A percentile compares a stretch with the other conserved stretches of the same genome.
These are phyloP conservation scores for Neolentinus lepideus DNA, from an alignment of 1,284 basidiomycete genomes.

Conservation along the genomic window DNA sequence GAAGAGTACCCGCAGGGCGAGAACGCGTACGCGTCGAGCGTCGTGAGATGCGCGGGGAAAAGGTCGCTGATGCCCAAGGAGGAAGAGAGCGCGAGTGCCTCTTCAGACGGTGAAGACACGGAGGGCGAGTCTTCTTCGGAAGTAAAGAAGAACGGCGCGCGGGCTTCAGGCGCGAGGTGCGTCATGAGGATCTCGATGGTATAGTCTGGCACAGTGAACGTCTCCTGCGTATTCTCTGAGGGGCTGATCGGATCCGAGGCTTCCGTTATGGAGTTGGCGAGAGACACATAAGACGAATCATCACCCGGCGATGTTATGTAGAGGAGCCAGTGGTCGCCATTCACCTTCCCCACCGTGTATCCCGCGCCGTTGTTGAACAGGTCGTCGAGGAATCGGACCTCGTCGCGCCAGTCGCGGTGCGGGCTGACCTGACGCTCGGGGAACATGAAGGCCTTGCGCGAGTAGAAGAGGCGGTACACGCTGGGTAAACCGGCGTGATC, in stretches of 20 bases:
- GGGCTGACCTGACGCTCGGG: conserved; percentile 94
- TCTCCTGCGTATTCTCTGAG: conserved; percentile 14
- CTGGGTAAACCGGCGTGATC: conserved; percentile 68
- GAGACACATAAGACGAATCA: conserved; percentile 14
- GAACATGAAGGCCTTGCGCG: conserved; percentile 99
- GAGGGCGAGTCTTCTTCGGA: too few relatives aligned
- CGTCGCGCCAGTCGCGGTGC: conserved; percentile 91
- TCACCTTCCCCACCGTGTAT: conserved; percentile 97
- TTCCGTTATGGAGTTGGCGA: background rate
- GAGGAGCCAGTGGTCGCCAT: conserved; percentile 98
- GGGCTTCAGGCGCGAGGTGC: conserved; percentile 72
- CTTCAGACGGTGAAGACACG: conserved; percentile 42
- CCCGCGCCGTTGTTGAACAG: conserved; percentile 87
- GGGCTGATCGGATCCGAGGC: conserved; percentile 7
- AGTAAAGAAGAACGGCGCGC: conserved; percentile 73
- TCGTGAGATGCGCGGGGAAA: conserved; percentile 74
- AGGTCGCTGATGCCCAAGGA: conserved; percentile 80
- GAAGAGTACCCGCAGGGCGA: conserved; percentile 95
- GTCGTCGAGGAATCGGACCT: conserved; percentile 87
- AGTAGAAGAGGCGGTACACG: conserved; percentile 93
- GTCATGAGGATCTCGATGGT: conserved; percentile 99
- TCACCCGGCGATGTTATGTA: conserved; percentile 75
- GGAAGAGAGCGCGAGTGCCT: conserved; percentile 65
- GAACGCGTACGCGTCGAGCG: conserved; percentile 92
- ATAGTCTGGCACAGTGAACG: conserved; percentile 52